These are phyloP conservation scores for Diplodia seriata DNA, from an alignment of 2,329 filamentous ascomycete species.

Conservation along the genomic window DNA sequence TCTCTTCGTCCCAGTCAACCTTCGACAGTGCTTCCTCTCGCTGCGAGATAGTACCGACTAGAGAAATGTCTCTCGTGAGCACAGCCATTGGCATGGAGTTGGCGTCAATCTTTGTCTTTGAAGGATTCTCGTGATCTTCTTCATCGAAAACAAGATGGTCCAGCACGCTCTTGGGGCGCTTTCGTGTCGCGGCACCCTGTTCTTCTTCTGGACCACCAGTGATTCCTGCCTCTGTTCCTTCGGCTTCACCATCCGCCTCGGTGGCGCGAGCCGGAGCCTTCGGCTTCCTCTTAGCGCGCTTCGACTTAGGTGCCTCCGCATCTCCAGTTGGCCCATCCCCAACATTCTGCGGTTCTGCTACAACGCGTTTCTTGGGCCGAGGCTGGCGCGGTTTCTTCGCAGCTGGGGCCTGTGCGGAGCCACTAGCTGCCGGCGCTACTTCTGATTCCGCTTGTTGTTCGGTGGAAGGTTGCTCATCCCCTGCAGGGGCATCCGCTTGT, in stretches of 20 bases:
- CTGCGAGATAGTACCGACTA: constrained; percentile 77
- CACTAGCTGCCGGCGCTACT: not conserved
- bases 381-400: constrained; percentile 43
- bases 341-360: not conserved
- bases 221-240: not conserved
- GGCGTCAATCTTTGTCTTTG: constrained; percentile 63
- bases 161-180: constrained; percentile 3
- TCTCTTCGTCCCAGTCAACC: constrained; percentile 65
- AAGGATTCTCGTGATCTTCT: constrained; percentile 44
- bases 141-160: constrained; percentile 27
- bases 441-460: not conserved
- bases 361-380: constrained; percentile 36
- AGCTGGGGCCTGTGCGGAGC: constrained; percentile 1
- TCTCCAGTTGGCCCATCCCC: not conserved
- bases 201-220: not conserved
- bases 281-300: constrained; percentile 9
- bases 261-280: not conserved
- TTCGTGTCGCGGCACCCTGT: not conserved
- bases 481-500: not conserved
- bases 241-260: not conserved
- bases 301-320: constrained; percentile 13
- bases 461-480: not conserved
- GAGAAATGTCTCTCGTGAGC: constrained; percentile 66
- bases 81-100: constrained; percentile 74
- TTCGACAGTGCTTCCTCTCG: constrained; percentile 75